phyloP scores from a whole-genome alignment of 129 eudicot genomes.

The Ambrosia trifida region DNA sequence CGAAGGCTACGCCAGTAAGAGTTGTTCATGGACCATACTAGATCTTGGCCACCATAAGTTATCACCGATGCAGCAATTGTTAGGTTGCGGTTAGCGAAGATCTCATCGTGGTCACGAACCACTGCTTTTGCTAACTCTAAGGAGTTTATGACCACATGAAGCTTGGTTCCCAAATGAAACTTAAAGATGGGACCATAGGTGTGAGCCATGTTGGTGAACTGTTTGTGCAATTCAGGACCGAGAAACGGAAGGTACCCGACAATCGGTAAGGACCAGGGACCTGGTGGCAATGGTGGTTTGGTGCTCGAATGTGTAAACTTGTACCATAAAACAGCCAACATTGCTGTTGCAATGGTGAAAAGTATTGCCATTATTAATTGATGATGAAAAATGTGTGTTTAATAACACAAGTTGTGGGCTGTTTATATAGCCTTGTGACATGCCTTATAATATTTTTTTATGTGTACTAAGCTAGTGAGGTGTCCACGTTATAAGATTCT shows the following conservation, averaged over 20 bases:
- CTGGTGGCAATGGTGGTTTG: constrained; percentile 3
- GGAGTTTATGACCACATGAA: neutral
- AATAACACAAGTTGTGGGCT: no score
- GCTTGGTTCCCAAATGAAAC: neutral
- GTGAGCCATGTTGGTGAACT: neutral
- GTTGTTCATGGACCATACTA: neutral
- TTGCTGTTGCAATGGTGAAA: neutral
- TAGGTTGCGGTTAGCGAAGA: neutral
- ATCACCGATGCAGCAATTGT: neutral
- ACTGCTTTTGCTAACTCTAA: neutral
- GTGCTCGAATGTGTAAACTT: neutral
- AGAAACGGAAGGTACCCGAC: constrained; percentile 6
- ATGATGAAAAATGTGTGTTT: no score
- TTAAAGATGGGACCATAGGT: neutral
- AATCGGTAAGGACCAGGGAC: neutral
- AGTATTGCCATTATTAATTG: neutral
- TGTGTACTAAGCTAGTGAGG: no score
- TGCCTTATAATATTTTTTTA: no score
- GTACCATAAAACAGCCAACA: neutral
- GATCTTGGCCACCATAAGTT: neutral
- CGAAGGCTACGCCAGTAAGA: neutral
- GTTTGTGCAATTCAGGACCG: neutral
- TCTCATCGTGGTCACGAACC: constrained; percentile 1
- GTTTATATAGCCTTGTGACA: no score
- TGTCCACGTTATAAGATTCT: no score